Evolutionary conservation across 139 green algal genomes (phyloP).

Genomic region (Micractinium sp.): DNA sequence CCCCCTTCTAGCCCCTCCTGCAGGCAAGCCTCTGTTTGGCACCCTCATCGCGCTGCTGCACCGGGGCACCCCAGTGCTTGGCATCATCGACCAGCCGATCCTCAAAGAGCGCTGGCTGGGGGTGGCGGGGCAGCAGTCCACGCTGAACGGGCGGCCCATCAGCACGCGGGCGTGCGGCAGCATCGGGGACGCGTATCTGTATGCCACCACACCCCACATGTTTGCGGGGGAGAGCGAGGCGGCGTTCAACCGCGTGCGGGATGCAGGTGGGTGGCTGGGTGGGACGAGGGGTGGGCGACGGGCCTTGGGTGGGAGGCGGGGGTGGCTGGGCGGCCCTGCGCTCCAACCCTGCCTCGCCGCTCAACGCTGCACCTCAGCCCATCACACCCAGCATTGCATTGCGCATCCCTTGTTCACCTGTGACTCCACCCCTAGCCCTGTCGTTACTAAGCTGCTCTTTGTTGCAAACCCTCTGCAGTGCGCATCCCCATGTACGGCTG

Average conservation of each 20-base stretch:
- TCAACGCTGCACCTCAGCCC: too few species aligned
- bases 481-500: constrained; percentile 93
- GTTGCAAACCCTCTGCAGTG: not conserved
- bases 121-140: constrained; percentile 75
- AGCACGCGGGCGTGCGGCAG: constrained; percentile 47
- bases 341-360: too few species aligned
- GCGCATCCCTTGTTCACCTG: not conserved
- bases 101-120: constrained; percentile 93
- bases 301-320: too few species aligned
- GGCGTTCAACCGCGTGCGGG: constrained; percentile 78
- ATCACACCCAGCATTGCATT: too few species aligned
- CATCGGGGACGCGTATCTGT: constrained; percentile 72
- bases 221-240: constrained; percentile 73
- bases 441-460: not conserved
- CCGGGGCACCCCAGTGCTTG: constrained; percentile 88
- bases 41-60: constrained; percentile 94
- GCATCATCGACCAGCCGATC: constrained; percentile 97
- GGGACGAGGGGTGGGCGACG: not conserved
- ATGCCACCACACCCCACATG: constrained; percentile 95
- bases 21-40: constrained; percentile 98
- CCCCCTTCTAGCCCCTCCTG: not conserved
- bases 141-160: constrained; percentile 87
- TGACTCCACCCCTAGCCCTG: not conserved
- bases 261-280: constrained; percentile 31
- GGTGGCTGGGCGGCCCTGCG: too few species aligned